These are phyloP conservation scores for Canavalia gladiata DNA, from an alignment of 306 rosid genomes.

Conservation along the genomic window DNA sequence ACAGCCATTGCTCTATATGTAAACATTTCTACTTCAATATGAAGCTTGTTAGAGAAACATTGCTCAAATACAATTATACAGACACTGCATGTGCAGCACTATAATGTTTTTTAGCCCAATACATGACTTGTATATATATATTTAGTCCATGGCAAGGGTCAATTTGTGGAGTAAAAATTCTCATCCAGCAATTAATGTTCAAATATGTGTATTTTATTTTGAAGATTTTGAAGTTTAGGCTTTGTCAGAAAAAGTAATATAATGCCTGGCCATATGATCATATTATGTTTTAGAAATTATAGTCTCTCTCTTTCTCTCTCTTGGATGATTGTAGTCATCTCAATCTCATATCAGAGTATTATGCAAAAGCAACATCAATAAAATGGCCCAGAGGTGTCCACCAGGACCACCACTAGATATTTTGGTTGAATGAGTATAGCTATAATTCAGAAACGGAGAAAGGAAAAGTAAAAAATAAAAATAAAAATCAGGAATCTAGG, in stretches of 20 bases:
- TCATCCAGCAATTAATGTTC: neutral
- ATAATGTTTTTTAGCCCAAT: conserved; percentile 45
- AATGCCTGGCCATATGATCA: conserved; percentile 26
- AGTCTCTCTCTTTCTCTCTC: neutral
- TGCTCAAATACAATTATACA: conserved; percentile 42
- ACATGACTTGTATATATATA: neutral
- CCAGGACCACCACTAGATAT: conserved; percentile 50
- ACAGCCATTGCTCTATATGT: conserved; percentile 40
- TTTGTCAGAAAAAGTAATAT: conserved; percentile 20
- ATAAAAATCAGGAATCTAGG: conserved; percentile 37
- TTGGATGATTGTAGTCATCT: conserved; percentile 15
- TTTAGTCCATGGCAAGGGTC: neutral
- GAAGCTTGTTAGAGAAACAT: conserved; percentile 53
- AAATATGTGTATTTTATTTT: conserved; percentile 9
- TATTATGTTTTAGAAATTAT: conserved; percentile 21
- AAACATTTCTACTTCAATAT: conserved; percentile 49
- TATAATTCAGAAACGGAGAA: conserved; percentile 36
- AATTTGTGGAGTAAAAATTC: conserved; percentile 21
- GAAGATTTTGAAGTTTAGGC: neutral
- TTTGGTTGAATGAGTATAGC: conserved; percentile 41
- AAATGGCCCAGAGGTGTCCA: conserved; percentile 43
- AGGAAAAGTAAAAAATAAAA: neutral
- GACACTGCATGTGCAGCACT: conserved; percentile 55
- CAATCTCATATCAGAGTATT: neutral
- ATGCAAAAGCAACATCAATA: conserved; percentile 35